Conservation (phyloP, 2,329 filamentous ascomycete genomes). For the Penicillium brevicompactum region DNA sequence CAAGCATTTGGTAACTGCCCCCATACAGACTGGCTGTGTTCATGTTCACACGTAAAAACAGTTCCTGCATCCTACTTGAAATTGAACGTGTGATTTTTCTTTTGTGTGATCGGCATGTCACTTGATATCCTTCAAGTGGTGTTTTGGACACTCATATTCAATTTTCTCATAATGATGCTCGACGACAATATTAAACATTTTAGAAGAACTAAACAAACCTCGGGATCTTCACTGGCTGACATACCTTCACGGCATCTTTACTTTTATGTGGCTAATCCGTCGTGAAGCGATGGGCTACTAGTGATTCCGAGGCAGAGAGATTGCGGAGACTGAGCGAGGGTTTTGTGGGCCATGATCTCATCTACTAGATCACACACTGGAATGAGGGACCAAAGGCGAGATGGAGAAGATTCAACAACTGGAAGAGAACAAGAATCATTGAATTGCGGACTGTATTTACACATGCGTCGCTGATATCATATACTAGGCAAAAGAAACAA, state of each 20-base stretch:
- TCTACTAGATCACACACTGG: constrained; percentile 8
- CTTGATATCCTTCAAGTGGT: too few species aligned
- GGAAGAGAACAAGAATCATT: constrained; percentile 5
- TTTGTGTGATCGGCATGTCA: too few species aligned
- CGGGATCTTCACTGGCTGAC: too few species aligned
- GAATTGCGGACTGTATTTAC: constrained; percentile 22
- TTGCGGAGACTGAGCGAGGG: constrained; percentile 52
- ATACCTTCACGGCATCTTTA: constrained; percentile 13
- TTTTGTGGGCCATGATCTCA: constrained; percentile 44
- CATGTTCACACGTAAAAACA: too few species aligned
- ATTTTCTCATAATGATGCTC: too few species aligned
- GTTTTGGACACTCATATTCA: too few species aligned
- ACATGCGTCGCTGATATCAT: constrained; percentile 27
- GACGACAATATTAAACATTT: too few species aligned
- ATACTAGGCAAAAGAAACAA: constrained; percentile 11
- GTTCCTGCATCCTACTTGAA: too few species aligned
- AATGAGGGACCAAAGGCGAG: background rate
- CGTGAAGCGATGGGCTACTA: constrained; percentile 29
- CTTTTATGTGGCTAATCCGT: constrained; percentile 43
- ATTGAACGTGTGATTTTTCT: background rate
- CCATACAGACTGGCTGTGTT: too few species aligned
- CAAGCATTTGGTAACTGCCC: constrained; percentile 6
- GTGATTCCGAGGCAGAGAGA: constrained; percentile 39
- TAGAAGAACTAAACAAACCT: too few species aligned
- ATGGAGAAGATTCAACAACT: background rate